phyloP scores from a whole-genome alignment of 2,329 filamentous ascomycete species.

The Magnaporthales sp. region DNA sequence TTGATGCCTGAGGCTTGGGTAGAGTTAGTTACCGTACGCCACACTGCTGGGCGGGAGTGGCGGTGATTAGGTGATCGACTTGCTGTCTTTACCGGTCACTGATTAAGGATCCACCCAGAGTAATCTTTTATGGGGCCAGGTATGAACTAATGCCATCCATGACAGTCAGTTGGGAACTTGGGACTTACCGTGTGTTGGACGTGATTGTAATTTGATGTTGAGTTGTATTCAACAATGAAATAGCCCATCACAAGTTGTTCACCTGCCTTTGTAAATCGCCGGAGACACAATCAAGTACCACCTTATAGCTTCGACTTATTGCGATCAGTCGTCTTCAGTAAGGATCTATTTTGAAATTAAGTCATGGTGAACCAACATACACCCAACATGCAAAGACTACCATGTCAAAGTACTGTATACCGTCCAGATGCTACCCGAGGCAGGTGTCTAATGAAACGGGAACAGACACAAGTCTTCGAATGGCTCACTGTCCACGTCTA shows the following conservation, averaged over 20 bases:
- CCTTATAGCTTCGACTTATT: background rate
- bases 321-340: no score
- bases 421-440: background rate
- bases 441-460: background rate
- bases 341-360: no score
- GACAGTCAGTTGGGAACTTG: background rate
- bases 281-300: no score
- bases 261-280: background rate
- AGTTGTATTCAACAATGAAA: background rate
- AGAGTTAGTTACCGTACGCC: background rate
- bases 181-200: background rate
- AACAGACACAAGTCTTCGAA: background rate
- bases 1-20: background rate
- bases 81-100: background rate
- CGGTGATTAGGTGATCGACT: no score
- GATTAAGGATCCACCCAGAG: background rate
- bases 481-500: background rate
- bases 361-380: background rate
- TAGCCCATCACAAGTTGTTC: background rate
- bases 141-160: background rate
- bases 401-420: background rate
- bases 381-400: background rate
- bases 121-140: background rate
- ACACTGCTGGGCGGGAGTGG: background rate
- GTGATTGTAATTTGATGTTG: background rate